Conservation (phyloP, 1,139 yeast species). For the Meyerozyma elateridarum region DNA sequence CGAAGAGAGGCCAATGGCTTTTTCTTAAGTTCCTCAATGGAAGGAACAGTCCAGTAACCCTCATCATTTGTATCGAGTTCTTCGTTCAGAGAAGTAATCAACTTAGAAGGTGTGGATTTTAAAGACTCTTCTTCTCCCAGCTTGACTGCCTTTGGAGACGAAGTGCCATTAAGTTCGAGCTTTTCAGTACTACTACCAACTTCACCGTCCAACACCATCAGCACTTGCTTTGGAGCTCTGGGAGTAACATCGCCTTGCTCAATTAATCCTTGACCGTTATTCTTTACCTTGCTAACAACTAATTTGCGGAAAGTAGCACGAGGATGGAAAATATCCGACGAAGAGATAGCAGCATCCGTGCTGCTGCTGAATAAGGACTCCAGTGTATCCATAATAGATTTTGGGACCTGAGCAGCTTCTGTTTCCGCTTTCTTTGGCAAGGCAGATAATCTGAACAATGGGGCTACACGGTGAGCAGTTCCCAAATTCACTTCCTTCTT, state of each 20-base stretch:
- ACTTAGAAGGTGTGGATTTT: conserved; percentile 4
- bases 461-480: conserved; percentile 60
- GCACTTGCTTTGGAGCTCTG: conserved; percentile 34
- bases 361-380: conserved; percentile 16
- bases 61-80: conserved; percentile 47
- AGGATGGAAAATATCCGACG: conserved; percentile 72
- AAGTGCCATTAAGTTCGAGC: conserved; percentile 7
- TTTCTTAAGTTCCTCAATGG: conserved; percentile 55
- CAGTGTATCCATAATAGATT: conserved; percentile 16
- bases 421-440: conserved; percentile 9
- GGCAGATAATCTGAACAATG: conserved; percentile 31
- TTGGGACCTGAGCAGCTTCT: conserved; percentile 1
- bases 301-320: conserved; percentile 53
- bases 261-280: conserved; percentile 8
- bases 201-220: conserved; percentile 24
- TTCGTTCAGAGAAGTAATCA: conserved; percentile 6
- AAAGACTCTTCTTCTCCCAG: background rate
- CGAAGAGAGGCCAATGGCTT: conserved; percentile 62
- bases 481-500: conserved; percentile 58
- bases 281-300: conserved; percentile 45
- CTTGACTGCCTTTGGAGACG: conserved; percentile 4
- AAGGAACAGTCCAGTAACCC: conserved; percentile 88
- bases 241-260: too few species aligned
- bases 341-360: conserved; percentile 63
- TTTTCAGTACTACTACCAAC: conserved; percentile 8